phyloP scores from a whole-genome alignment of 495 filamentous ascomycete genomes.

The Aspergillus ostianus region DNA sequence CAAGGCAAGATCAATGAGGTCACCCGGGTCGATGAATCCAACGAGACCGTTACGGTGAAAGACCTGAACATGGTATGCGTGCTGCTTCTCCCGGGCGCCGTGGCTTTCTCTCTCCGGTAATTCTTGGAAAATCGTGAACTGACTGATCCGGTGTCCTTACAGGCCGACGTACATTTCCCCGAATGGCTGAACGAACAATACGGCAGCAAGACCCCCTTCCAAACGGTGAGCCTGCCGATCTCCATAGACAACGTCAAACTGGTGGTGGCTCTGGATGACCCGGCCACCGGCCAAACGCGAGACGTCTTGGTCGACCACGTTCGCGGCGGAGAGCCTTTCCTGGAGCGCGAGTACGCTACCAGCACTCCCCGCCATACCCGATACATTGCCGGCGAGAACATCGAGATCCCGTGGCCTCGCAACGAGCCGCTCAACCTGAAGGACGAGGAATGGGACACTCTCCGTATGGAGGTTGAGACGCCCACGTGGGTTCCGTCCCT shows the following conservation, averaged over 20 bases:
- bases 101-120: background rate
- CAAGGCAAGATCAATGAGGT: constrained; percentile 79
- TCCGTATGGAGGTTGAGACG: constrained; percentile 71
- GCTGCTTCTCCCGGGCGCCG: background rate
- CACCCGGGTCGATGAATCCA: constrained; percentile 50
- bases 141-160: constrained; percentile 1
- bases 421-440: constrained; percentile 35
- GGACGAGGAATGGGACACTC: constrained; percentile 66
- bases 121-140: background rate
- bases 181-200: constrained; percentile 48
- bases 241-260: constrained; percentile 71
- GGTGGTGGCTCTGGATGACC: constrained; percentile 70
- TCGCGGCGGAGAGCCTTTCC: constrained; percentile 33
- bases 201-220: constrained; percentile 39
- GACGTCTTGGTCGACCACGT: constrained; percentile 77
- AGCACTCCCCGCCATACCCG: constrained; percentile 40
- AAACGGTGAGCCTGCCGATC: constrained; percentile 49
- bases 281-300: constrained; percentile 54
- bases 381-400: constrained; percentile 44
- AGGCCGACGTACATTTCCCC: constrained; percentile 61
- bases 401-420: constrained; percentile 73
- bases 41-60: constrained; percentile 58
- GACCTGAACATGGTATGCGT: constrained; percentile 65
- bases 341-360: constrained; percentile 32
- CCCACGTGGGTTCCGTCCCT: constrained; percentile 74